A percentile compares a stretch with the other conserved stretches of the same genome.
These are phyloP conservation scores for Phytomonas serpens DNA, from an alignment of 208 protist genomes.

Conservation along the genomic window DNA sequence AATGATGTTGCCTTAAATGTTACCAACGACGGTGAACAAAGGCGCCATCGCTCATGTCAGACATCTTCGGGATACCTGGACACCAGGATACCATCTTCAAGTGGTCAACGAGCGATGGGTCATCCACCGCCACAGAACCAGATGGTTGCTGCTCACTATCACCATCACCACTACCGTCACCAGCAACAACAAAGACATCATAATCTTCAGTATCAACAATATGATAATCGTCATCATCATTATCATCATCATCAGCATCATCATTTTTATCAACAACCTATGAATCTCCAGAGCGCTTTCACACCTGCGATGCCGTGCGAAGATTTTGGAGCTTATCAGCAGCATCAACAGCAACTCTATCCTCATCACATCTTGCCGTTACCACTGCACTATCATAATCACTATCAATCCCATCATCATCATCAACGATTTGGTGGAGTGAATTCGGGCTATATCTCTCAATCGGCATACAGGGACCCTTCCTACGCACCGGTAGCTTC, in stretches of 20 bases:
- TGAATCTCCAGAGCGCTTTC: neutral
- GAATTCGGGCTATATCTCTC: neutral
- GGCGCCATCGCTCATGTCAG: neutral
- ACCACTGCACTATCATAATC: constrained; percentile 4
- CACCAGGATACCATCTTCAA: constrained; percentile 5
- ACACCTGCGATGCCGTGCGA: neutral
- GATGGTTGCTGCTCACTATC: neutral
- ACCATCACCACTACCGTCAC: neutral
- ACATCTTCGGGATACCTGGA: constrained; percentile 3
- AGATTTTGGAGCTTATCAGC: neutral
- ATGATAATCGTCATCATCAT: constrained; percentile 1
- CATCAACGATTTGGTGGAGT: neutral
- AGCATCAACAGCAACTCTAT: constrained; percentile 11
- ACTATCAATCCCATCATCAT: neutral
- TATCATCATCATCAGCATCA: neutral
- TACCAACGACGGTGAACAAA: neutral
- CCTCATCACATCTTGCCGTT: neutral
- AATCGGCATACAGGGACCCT: neutral
- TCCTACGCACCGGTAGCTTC: neutral
- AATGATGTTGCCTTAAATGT: neutral
- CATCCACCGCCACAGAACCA: constrained; percentile 7
- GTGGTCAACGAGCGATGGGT: neutral
- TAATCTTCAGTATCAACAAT: constrained; percentile 4
- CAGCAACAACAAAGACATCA: constrained; percentile 4
- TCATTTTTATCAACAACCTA: neutral